Evolutionary conservation across 305 asterid species (phyloP).

Genomic region (Fraxinus sp.): DNA sequence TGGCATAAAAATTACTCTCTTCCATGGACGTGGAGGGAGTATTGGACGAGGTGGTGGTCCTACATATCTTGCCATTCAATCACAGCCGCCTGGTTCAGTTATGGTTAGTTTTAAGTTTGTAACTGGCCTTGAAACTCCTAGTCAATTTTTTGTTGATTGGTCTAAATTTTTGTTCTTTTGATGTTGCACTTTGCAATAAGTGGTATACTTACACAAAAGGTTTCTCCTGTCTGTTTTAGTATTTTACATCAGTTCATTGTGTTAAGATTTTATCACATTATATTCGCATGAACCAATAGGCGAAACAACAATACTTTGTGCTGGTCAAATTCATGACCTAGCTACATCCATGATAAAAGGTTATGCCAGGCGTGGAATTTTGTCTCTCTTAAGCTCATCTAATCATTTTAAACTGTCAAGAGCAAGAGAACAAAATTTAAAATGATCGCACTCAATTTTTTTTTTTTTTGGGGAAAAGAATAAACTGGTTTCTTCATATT

Average conservation of each 20-base stretch:
- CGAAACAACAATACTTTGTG: neutral
- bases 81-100: conserved; percentile 98
- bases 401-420: neutral
- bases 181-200: neutral
- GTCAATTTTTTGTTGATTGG: neutral
- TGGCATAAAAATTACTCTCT: conserved; percentile 69
- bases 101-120: conserved; percentile 53
- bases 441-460: neutral
- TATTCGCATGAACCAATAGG: neutral
- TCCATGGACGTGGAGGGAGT: conserved; percentile 90
- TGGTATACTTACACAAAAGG: neutral
- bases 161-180: neutral
- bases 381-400: neutral
- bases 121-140: neutral
- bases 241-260: neutral
- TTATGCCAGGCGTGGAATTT: neutral
- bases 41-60: conserved; percentile 93
- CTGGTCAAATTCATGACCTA: neutral
- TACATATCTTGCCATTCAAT: conserved; percentile 84
- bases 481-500: neutral
- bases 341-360: neutral
- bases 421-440: neutral
- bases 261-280: neutral
- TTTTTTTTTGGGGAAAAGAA: neutral
- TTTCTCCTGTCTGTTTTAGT: neutral